Conservation (phyloP, 352 stramenopile genomes). For the Globisporangium camurandrum region DNA sequence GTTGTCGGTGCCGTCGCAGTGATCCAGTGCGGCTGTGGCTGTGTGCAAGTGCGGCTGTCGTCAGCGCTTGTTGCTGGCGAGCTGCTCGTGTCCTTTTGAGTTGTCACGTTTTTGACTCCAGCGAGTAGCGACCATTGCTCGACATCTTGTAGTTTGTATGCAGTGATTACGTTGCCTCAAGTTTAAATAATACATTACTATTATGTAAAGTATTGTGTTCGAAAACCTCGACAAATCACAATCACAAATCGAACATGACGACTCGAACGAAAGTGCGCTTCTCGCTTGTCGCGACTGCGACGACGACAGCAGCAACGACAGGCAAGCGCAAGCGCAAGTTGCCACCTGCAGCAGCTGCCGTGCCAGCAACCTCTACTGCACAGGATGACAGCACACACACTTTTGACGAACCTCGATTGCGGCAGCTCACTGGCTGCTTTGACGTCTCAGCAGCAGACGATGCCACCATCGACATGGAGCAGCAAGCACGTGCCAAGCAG, state of each 20-base stretch:
- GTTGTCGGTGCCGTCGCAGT: conserved; percentile 4
- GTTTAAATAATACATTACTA: too few species aligned
- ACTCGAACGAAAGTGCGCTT: conserved; percentile 23
- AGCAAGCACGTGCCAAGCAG: conserved; percentile 3
- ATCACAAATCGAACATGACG: not conserved
- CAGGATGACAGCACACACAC: too few species aligned
- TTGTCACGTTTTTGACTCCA: conserved; percentile 3
- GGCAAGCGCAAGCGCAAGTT: conserved; percentile 10
- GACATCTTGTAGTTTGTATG: not conserved
- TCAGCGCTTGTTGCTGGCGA: not conserved
- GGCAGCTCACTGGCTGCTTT: conserved; percentile 11
- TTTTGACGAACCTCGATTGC: not conserved
- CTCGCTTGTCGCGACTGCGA: conserved; percentile 12
- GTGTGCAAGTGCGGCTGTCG: not conserved
- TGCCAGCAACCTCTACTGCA: not conserved
- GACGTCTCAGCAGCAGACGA: conserved; percentile 4
- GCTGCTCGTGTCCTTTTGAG: conserved; percentile 7
- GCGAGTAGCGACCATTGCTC: not conserved
- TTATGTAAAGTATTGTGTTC: not conserved
- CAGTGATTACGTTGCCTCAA: too few species aligned
- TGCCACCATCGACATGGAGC: conserved; percentile 1
- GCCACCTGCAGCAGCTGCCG: not conserved
- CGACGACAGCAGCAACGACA: conserved; percentile 9
- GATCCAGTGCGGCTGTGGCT: not conserved
- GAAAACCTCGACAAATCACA: too few species aligned